Conservation (phyloP, 1,284 basidiomycete species). For the Ustilago vetiveriae region DNA sequence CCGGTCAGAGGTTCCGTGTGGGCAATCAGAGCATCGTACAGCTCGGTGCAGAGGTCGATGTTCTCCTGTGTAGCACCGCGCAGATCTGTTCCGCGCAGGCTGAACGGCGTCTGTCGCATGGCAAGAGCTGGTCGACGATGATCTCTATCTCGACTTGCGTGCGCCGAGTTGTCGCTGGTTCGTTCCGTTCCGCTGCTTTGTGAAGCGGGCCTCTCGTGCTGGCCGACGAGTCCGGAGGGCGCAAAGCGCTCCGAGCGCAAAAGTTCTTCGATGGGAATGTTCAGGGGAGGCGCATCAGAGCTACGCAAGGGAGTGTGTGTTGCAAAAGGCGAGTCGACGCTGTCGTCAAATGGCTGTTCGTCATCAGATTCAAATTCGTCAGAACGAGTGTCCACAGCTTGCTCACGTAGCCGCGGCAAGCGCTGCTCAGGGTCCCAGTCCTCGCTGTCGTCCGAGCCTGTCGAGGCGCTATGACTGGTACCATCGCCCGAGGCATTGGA, state of each 20-base stretch:
- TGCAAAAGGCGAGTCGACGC: background rate
- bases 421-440: background rate
- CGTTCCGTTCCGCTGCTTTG: slow-evolving; percentile 12
- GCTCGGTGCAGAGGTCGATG: slow-evolving; percentile 12
- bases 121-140: background rate
- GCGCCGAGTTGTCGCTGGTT: slow-evolving; percentile 3
- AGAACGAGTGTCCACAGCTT: background rate
- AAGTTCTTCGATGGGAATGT: slow-evolving; percentile 46
- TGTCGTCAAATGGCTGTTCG: background rate
- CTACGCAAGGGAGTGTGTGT: background rate
- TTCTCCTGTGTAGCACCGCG: slow-evolving; percentile 31
- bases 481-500: slow-evolving; percentile 12
- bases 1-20: background rate
- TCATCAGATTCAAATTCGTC: slow-evolving; percentile 8
- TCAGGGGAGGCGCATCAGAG: slow-evolving; percentile 31
- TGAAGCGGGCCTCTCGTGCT: background rate
- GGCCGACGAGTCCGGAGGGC: slow-evolving; percentile 8
- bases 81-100: slow-evolving; percentile 18
- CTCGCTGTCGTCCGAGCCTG: slow-evolving; percentile 7
- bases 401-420: background rate
- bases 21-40: slow-evolving; percentile 19
- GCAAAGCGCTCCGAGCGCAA: slow-evolving; percentile 26
- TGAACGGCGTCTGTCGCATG: background rate
- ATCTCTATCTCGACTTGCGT: background rate
- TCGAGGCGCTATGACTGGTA: background rate